Evolutionary conservation across 257 asterid species (phyloP).

Genomic region (Salvia miltiorrhiza): DNA sequence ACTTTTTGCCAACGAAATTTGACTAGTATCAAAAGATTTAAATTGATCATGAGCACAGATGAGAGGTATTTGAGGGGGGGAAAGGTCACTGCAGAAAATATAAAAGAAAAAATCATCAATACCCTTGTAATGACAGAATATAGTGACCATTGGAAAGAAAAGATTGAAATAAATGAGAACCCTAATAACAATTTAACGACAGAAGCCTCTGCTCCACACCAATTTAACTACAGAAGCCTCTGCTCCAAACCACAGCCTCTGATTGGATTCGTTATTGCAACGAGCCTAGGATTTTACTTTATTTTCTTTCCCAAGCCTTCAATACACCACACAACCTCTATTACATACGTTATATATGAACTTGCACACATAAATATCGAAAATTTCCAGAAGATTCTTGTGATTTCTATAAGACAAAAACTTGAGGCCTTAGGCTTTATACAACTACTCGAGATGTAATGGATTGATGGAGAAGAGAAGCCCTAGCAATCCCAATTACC

Average conservation of each 20-base stretch:
- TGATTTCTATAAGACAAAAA: conserved; percentile 1
- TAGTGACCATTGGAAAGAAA: too few species aligned
- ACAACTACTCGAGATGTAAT: not conserved
- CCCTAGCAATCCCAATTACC: not conserved
- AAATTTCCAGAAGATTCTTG: conserved; percentile 2
- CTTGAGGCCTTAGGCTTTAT: not conserved
- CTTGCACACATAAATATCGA: not conserved
- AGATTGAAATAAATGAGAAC: too few species aligned
- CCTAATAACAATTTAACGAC: too few species aligned
- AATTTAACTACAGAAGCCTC: not conserved
- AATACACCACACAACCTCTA: too few species aligned
- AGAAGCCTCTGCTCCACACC: not conserved
- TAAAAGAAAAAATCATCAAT: not conserved
- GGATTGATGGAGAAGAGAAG: conserved; percentile 10
- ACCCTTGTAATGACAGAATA: not conserved
- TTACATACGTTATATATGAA: not conserved
- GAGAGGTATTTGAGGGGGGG: not conserved
- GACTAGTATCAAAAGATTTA: not conserved
- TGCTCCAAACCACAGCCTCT: not conserved
- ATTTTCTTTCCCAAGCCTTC: too few species aligned
- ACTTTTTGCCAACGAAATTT: not conserved
- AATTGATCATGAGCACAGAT: conserved; percentile 1
- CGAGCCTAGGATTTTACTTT: too few species aligned
- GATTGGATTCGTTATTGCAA: too few species aligned
- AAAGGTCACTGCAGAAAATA: not conserved